Evolutionary conservation across 2,329 filamentous ascomycete species (phyloP).

Genomic region (Neodidymelliopsis sp.): DNA sequence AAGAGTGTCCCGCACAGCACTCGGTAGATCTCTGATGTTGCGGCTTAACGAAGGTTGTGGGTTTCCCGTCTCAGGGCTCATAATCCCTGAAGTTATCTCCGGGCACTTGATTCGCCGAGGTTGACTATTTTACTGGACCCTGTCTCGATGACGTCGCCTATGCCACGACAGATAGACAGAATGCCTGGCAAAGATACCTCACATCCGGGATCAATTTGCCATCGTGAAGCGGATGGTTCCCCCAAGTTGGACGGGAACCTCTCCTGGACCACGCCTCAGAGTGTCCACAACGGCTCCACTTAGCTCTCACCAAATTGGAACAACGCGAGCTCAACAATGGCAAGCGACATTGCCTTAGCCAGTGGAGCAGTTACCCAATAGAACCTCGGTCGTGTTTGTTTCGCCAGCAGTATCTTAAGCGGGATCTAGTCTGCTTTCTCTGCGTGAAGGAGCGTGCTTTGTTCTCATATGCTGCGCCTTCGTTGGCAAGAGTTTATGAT

Average conservation of each 20-base stretch:
- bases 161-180: slow-evolving; percentile 10
- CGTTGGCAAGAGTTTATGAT: not conserved
- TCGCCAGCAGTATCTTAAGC: slow-evolving; percentile 9
- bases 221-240: slow-evolving; percentile 5
- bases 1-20: slow-evolving; percentile 6
- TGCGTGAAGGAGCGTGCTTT: not conserved
- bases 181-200: not conserved
- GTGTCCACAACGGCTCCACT: slow-evolving; percentile 29
- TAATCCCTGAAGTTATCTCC: slow-evolving; percentile 16
- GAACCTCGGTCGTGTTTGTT: slow-evolving; percentile 1
- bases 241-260: slow-evolving; percentile 15
- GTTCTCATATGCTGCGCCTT: not conserved
- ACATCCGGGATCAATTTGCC: not conserved
- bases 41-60: slow-evolving; percentile 14
- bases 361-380: slow-evolving; percentile 17
- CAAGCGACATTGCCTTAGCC: slow-evolving; percentile 9
- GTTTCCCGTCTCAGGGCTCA: slow-evolving; percentile 13
- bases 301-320: slow-evolving; percentile 24
- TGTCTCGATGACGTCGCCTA: slow-evolving; percentile 11
- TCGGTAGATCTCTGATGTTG: slow-evolving; percentile 9
- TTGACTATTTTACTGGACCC: not conserved
- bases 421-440: not conserved
- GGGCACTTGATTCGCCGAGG: slow-evolving; percentile 11
- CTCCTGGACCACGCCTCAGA: slow-evolving; percentile 20
- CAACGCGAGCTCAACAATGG: slow-evolving; percentile 27